Base-by-base conservation (phyloP, 176 grass and related monocot genomes). In the Eragrostis curvula region DNA sequence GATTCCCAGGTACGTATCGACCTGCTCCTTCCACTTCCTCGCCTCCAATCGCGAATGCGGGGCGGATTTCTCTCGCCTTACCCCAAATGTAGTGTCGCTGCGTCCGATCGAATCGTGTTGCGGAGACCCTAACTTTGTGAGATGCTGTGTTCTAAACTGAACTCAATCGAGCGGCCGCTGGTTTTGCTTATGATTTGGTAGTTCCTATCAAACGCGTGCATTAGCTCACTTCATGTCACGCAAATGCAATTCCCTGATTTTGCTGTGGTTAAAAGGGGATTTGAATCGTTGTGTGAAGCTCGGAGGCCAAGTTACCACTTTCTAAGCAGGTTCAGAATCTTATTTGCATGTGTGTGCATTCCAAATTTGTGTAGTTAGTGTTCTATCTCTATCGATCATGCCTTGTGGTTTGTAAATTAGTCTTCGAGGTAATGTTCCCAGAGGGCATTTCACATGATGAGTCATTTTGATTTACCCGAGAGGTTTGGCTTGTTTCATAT, bases 1-100 rank as follows among this genome's bases (percentile, higher is more conserved):
- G 85, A 94, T 71, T 88, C 88, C 40, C 91, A 94, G 88, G 91
- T 91, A n/a, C 70, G 64, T 82, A 62, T 79, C 66, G 56, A 62
- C 65, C 58, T 55, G 17, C 43, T 39, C 45, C 28, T 63, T 61
- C 24, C 12, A 71, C 12, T 46, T 53, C 46, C 24, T 36, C 53
- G 55, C 71, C 65, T 74, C n/a, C 53, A 11, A 52, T 69, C 44
- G 52, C 71, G 13, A 51, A n/a, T 49, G 5, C 16, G 1, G 24
- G 14, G 70, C 66, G n/a, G 3, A 57, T 13, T 27, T 23, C 44
- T 21, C 40, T 49, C 4, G 42, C 43, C 16, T 17, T 15, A 36
- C 27, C 7, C 10, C 40, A 2, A 57, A n/a, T 36, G 13, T 71
- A 36, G 21, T 30, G 6, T 70, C 8, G 21, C 66, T 42, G 40